Base-by-base conservation (phyloP, 305 asterid genomes). In the Euphrasia arctica region DNA sequence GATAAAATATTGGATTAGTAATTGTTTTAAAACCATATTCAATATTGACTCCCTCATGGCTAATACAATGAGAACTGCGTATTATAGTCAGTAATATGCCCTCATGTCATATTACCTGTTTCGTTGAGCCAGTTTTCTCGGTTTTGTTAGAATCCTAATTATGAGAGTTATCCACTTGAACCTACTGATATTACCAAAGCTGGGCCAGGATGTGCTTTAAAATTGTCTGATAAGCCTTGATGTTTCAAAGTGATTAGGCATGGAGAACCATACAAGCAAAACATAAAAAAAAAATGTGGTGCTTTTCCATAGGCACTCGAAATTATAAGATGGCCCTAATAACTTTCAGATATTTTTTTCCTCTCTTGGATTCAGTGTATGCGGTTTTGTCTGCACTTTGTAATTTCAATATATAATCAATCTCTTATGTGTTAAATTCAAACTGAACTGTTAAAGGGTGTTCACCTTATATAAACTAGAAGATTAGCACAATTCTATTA, bases 231-330 rank as follows among this genome's bases (percentile, higher is more conserved):
- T 48, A 32, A 64, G 51, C 34, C 34, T 50, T 4, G 9, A 59
- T 12, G 60, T 50, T 64, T 56, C 11, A 18, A 58, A 45, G 10
- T 66, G 25, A 55, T 3, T 58, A 55, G 65, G 63, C 27, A 60
- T 47, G 50, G 31, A 42, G 48, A 54, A 65, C 54, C 32, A 43
- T 48, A 5, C 39, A 13, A 8, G 56, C 36, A 32, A 32, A 32
- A 32, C 36, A 32, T 32, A 18, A 18, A 18, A 18, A 18, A 18
- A 32, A 32, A 32, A 32, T 41, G 54, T 59, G 27, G 60, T 65
- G 63, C 67, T 60, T 51, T 22, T 25, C 28, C 57, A 29, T 13
- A 15, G 34, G 36, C 36, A 32, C 36, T 65, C 13, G 0, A 25
- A 56, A 55, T 13, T 34, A 27, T 32, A 28, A 28, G 45, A 66